A percentile compares a stretch with the other conserved stretches of the same genome.
phyloP scores from a whole-genome alignment of 345 rosid species.

The Fremontodendron californicum region DNA sequence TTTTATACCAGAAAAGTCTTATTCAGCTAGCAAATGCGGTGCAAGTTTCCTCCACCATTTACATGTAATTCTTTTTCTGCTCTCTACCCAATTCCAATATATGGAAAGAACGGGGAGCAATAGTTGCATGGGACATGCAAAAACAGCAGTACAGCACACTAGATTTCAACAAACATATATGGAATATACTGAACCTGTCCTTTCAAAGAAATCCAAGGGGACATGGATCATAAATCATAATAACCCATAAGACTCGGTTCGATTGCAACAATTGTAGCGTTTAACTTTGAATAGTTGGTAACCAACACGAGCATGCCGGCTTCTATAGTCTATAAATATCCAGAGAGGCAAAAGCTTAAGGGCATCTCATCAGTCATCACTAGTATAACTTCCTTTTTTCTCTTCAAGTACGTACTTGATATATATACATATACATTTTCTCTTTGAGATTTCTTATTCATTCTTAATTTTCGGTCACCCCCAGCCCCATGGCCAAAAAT shows the following conservation, averaged over 20 bases:
- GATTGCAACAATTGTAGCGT: neutral
- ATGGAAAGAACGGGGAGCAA: neutral
- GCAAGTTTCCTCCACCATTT: neutral
- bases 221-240: slow-evolving; percentile 33
- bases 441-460: neutral
- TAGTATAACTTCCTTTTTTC: neutral
- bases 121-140: slow-evolving; percentile 14
- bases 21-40: slow-evolving; percentile 16
- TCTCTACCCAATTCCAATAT: neutral
- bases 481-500: slow-evolving; percentile 19
- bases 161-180: neutral
- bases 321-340: slow-evolving; percentile 32
- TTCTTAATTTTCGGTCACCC: neutral
- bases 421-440: neutral
- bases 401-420: neutral
- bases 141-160: slow-evolving; percentile 4
- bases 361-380: slow-evolving; percentile 14
- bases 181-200: neutral
- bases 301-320: neutral
- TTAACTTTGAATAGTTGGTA: slow-evolving; percentile 4
- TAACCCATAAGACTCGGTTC: slow-evolving; percentile 3
- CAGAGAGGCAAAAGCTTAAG: neutral
- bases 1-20: slow-evolving; percentile 33
- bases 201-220: slow-evolving; percentile 21
- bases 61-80: neutral